Evolutionary conservation across 345 rosid species (phyloP).

Genomic region (Murraya koenigii): DNA sequence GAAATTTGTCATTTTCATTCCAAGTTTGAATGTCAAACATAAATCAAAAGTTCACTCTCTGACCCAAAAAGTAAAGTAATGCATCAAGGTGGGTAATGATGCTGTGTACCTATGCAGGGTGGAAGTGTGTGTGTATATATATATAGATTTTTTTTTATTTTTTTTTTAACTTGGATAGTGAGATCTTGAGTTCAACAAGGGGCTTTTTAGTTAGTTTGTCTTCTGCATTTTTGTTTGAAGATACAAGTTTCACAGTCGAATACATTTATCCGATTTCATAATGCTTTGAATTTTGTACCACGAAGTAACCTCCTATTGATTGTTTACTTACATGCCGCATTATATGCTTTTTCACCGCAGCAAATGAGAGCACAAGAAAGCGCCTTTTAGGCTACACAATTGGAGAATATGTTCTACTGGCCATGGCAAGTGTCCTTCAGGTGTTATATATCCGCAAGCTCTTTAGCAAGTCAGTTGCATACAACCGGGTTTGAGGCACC

Average conservation of each 20-base stretch:
- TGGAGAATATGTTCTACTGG: constrained; percentile 74
- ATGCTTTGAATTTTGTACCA: background rate
- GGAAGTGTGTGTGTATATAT: background rate
- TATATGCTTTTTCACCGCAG: constrained; percentile 40
- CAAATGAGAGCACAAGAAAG: constrained; percentile 90
- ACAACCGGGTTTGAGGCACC: constrained; percentile 72
- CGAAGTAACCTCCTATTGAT: background rate
- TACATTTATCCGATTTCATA: background rate
- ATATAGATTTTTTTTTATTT: background rate
- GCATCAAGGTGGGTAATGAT: background rate
- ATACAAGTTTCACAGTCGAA: background rate
- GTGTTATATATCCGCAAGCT: constrained; percentile 82
- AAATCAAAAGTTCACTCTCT: background rate
- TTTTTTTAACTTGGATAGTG: background rate
- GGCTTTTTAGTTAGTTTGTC: background rate
- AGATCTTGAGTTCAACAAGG: background rate
- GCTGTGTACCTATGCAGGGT: background rate
- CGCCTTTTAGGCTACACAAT: constrained; percentile 82
- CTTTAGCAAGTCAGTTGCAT: constrained; percentile 91
- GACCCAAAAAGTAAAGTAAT: background rate
- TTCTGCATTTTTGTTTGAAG: background rate
- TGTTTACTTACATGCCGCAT: background rate
- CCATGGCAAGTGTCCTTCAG: constrained; percentile 68
- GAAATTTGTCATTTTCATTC: background rate
- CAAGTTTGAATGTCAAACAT: background rate